Percentiles rank a stretch among this genome's conserved stretches.
Conservation (phyloP, 306 rosid species). For the Arachis stenosperma region DNA sequence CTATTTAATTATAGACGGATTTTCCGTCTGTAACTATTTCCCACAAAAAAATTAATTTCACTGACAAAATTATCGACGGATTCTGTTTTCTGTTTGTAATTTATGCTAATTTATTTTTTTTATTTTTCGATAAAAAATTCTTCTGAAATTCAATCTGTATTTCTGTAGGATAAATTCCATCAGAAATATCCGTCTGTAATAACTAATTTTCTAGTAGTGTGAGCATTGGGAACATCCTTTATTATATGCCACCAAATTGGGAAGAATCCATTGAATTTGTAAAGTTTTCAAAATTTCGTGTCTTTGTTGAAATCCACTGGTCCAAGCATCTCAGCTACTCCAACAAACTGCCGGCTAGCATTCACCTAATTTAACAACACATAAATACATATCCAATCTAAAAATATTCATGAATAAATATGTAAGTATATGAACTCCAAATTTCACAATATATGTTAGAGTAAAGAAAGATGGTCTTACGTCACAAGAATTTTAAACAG, state of each 20-base stretch:
- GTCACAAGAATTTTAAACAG: not conserved
- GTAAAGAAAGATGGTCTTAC: slow-evolving; percentile 8
- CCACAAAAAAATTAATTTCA: too few relatives aligned
- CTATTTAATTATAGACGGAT: too few relatives aligned
- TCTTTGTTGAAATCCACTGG: slow-evolving; percentile 74
- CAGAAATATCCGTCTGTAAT: too few relatives aligned
- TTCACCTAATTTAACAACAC: slow-evolving; percentile 62
- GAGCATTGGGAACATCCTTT: slow-evolving; percentile 76
- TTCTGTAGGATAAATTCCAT: too few relatives aligned
- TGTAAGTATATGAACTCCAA: not conserved
- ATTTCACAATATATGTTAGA: slow-evolving; percentile 17
- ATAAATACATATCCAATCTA: not conserved
- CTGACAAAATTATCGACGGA: too few relatives aligned
- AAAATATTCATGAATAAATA: slow-evolving; percentile 13
- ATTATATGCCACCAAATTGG: slow-evolving; percentile 82
- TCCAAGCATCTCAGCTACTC: slow-evolving; percentile 85
- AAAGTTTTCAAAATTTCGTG: slow-evolving; percentile 81
- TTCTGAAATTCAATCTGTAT: too few relatives aligned
- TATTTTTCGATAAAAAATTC: too few relatives aligned
- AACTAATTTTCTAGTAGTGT: not conserved
- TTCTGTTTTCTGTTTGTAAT: too few relatives aligned
- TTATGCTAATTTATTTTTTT: too few relatives aligned
- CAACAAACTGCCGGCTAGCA: slow-evolving; percentile 83
- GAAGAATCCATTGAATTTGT: slow-evolving; percentile 79
- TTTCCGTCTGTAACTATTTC: too few relatives aligned